phyloP scores from a whole-genome alignment of 2,329 filamentous ascomycete species.

The Fusarium graminum region DNA sequence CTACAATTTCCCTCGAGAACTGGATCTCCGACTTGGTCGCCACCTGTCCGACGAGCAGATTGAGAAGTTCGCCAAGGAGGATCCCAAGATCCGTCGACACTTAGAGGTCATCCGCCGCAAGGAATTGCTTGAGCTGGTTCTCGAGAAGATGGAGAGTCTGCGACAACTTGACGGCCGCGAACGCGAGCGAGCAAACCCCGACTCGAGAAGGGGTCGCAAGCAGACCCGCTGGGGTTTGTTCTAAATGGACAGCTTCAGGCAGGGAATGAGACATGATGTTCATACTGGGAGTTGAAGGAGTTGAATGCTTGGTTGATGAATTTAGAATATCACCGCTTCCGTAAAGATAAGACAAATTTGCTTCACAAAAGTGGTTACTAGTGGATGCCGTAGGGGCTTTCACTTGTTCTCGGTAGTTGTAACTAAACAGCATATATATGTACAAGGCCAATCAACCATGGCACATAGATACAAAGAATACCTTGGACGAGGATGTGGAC shows the following conservation, averaged over 20 bases:
- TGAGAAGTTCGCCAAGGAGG: slow-evolving; percentile 91
- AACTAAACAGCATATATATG: slow-evolving; percentile 15
- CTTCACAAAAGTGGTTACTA: neutral
- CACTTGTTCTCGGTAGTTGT: neutral
- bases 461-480: slow-evolving; percentile 4
- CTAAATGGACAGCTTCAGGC: slow-evolving; percentile 46
- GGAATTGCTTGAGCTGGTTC: slow-evolving; percentile 89
- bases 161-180: slow-evolving; percentile 84
- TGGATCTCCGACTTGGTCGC: slow-evolving; percentile 87
- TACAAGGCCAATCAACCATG: neutral
- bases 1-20: slow-evolving; percentile 94
- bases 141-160: slow-evolving; percentile 95
- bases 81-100: slow-evolving; percentile 88
- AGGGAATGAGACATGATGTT: slow-evolving; percentile 46
- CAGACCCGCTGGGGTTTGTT: slow-evolving; percentile 65
- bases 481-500: slow-evolving; percentile 34
- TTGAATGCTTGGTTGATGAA: slow-evolving; percentile 44
- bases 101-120: slow-evolving; percentile 93
- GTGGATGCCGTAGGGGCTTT: slow-evolving; percentile 1
- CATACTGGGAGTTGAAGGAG: slow-evolving; percentile 49
- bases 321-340: slow-evolving; percentile 42
- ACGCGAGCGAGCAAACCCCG: slow-evolving; percentile 60
- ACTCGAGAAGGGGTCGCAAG: slow-evolving; percentile 51
- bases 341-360: slow-evolving; percentile 19
- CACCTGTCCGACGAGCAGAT: slow-evolving; percentile 83